Evolutionary conservation across 805 yeast genomes (phyloP).

Genomic region (Metschnikowia picachoensis): DNA sequence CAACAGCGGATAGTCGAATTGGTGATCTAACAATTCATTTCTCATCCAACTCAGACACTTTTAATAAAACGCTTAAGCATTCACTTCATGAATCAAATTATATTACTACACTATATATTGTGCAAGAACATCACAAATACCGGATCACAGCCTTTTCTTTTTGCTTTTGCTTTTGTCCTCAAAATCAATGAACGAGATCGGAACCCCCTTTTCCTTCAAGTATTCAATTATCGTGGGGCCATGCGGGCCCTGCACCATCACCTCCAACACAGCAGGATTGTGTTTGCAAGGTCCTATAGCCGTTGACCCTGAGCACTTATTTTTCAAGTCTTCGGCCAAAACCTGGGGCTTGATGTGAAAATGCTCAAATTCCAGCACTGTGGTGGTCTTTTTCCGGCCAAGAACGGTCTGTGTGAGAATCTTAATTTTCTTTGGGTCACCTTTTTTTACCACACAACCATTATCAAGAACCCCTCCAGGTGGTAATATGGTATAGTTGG

Average conservation of each 20-base stretch:
- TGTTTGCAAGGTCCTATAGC: conserved; percentile 61
- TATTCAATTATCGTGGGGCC: conserved; percentile 56
- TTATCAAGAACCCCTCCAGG: conserved; percentile 36
- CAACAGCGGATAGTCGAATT: conserved; percentile 56
- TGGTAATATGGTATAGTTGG: conserved; percentile 45
- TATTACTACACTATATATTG: background rate
- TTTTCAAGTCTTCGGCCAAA: conserved; percentile 65
- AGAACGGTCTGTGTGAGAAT: conserved; percentile 71
- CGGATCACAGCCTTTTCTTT: conserved; percentile 35
- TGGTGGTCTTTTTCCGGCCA: conserved; percentile 78
- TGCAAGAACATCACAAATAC: background rate
- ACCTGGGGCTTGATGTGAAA: conserved; percentile 62
- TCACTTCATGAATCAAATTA: background rate
- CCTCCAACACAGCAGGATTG: conserved; percentile 57
- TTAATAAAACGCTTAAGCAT: background rate
- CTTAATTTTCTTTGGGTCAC: conserved; percentile 61
- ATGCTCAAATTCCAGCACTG: conserved; percentile 63
- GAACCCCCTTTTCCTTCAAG: conserved; percentile 59
- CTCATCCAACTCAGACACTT: no score
- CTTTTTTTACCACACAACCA: conserved; percentile 37
- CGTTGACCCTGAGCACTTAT: conserved; percentile 85
- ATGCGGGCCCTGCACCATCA: conserved; percentile 91
- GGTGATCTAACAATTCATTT: conserved; percentile 31
- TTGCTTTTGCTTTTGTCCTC: conserved; percentile 58
- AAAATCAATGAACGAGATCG: conserved; percentile 58